Evolutionary conservation across 2,329 filamentous ascomycete genomes (phyloP), one percentile per base, ranked within the genome.

Genomic region (Exophiala viscosa): DNA sequence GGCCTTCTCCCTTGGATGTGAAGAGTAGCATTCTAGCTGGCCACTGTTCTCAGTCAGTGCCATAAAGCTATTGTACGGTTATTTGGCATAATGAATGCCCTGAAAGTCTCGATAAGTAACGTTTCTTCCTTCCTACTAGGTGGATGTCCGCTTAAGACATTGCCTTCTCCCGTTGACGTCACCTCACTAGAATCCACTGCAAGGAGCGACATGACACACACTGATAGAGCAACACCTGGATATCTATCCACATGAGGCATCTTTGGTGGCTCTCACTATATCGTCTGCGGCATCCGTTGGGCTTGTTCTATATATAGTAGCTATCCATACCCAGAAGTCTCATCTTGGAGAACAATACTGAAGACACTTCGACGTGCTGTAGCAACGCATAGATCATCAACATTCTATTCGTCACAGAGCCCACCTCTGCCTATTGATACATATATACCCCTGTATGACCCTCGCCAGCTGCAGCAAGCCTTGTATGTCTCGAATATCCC

Each of bases 401-500:
- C 28, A 46, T 28, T 38, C 35, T n/a, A 38, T 38, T 38, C 15
- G 3, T 28, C 3, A n/a, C 17, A 31, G 20, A 18, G 8, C 17
- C 41, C 17, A 44, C 6, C 5, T 32, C 7, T 13, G 17, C 28
- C 20, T 14, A 2, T 5, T 17, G n/a, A n/a, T n/a, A 38, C 6
- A 40, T 10, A 15, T 20, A 11, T 11, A 11, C 7, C 3, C 35
- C 17, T 39, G 1, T 14, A 15, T n/a, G n/a, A n/a, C 35, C 5
- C 11, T 14, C 35, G 14, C 35, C 13, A 39, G n/a, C 10, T 14
- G 8, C 10, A 39, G 17, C 17, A 39, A 15, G n/a, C n/a, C n/a
- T 28, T 18, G 15, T 34, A 60, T 60, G 58, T 58, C 58, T 50
- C 55, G 55, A 46, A 59, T 60, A 44, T 50, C 55, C 35, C 34